Evolutionary conservation across 2,329 filamentous ascomycete species (phyloP).

Genomic region (Neofusicoccum cordaticola): DNA sequence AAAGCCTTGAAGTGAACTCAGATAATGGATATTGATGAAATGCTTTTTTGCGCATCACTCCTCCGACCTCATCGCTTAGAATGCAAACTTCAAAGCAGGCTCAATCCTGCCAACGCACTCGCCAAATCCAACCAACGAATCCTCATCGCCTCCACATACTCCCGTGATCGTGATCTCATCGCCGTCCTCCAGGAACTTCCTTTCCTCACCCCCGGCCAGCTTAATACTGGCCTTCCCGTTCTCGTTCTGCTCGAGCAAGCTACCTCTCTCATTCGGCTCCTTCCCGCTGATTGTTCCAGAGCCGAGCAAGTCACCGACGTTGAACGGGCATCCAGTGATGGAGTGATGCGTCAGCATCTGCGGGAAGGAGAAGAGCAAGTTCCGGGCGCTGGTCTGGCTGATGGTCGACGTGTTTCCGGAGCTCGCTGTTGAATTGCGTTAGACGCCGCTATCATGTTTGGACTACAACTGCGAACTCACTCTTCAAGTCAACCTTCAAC

Average conservation of each 20-base stretch:
- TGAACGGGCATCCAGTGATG: slow-evolving; percentile 71
- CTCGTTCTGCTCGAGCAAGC: slow-evolving; percentile 68
- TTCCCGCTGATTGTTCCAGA: slow-evolving; percentile 75
- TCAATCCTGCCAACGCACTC: slow-evolving; percentile 65
- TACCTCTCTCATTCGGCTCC: slow-evolving; percentile 59
- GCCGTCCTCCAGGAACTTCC: slow-evolving; percentile 71
- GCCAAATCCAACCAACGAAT: slow-evolving; percentile 72
- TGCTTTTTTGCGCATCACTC: not conserved
- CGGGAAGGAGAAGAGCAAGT: slow-evolving; percentile 77
- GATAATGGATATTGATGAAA: not conserved
- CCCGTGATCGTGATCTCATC: slow-evolving; percentile 68
- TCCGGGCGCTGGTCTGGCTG: slow-evolving; percentile 57
- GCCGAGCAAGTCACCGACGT: slow-evolving; percentile 70
- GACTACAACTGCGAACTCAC: slow-evolving; percentile 25
- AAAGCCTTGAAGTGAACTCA: too few species aligned
- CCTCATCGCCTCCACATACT: slow-evolving; percentile 56
- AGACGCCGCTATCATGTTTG: slow-evolving; percentile 16
- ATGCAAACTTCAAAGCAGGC: slow-evolving; percentile 24
- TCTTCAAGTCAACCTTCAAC: slow-evolving; percentile 63
- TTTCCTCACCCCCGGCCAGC: slow-evolving; percentile 62
- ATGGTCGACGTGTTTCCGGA: slow-evolving; percentile 57
- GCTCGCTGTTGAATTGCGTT: slow-evolving; percentile 30
- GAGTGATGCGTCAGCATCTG: slow-evolving; percentile 82
- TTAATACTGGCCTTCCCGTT: slow-evolving; percentile 65
- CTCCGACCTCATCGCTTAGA: not conserved